Conservation (phyloP, 805 yeast species). For the Suhomyces sp. region DNA sequence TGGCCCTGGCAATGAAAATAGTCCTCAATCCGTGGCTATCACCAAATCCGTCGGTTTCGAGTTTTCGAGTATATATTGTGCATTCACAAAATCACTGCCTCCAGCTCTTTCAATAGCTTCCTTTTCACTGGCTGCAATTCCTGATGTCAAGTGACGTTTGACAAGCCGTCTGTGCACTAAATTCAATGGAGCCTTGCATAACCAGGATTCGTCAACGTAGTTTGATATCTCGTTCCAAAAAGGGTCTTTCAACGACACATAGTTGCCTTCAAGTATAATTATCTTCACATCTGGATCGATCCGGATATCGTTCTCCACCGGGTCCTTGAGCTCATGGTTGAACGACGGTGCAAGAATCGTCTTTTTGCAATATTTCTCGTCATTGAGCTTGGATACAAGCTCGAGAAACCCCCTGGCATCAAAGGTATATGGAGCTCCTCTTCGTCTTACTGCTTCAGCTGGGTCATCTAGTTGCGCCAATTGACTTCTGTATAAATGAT, state of each 20-base stretch:
- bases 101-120: constrained; percentile 54
- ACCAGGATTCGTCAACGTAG: constrained; percentile 22
- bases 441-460: constrained; percentile 52
- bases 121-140: constrained; percentile 26
- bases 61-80: constrained; percentile 32
- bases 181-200: constrained; percentile 15
- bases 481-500: constrained; percentile 33
- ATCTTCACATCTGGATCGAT: constrained; percentile 18
- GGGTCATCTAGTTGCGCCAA: constrained; percentile 50
- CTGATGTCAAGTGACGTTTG: constrained; percentile 23
- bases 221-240: constrained; percentile 20
- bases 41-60: constrained; percentile 8
- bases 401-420: constrained; percentile 45
- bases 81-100: constrained; percentile 66
- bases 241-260: constrained; percentile 22
- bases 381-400: constrained; percentile 8
- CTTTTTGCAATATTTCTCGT: constrained; percentile 16
- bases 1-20: no score
- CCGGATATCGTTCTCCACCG: constrained; percentile 20
- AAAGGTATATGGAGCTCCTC: constrained; percentile 89
- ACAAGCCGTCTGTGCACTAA: constrained; percentile 18
- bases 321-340: constrained; percentile 27
- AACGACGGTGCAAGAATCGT: constrained; percentile 35
- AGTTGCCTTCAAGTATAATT: constrained; percentile 27
- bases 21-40: no score